Evolutionary conservation across 768 basidiomycete species (phyloP).

Genomic region (Suillus variegatus): DNA sequence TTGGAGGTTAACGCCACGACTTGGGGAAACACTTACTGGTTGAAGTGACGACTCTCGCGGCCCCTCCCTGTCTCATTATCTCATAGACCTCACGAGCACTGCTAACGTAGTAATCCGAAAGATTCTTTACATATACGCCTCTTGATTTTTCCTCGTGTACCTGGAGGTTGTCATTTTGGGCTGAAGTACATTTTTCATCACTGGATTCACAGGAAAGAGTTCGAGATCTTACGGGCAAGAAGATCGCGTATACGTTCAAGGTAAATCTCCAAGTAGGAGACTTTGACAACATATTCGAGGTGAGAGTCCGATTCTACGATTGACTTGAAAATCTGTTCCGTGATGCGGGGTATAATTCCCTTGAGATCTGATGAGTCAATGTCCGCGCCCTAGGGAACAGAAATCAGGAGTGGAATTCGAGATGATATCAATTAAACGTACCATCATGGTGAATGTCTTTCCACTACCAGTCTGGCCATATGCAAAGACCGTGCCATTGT

Average conservation of each 20-base stretch:
- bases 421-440: conserved; percentile 29
- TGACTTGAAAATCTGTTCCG: conserved; percentile 98
- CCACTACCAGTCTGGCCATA: conserved; percentile 98
- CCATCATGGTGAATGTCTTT: conserved; percentile 99
- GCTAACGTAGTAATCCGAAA: conserved; percentile 97
- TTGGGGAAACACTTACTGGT: conserved; percentile 70
- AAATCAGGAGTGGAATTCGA: conserved; percentile 12
- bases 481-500: conserved; percentile 97
- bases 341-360: conserved; percentile 97
- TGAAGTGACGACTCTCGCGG: conserved; percentile 87
- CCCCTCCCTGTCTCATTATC: conserved; percentile 96
- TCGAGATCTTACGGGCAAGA: conserved; percentile 75
- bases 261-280: conserved; percentile 99
- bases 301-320: conserved; percentile 95
- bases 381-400: conserved; percentile 77
- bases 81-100: conserved; percentile 96
- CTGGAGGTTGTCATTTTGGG: conserved; percentile 97
- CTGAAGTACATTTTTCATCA: conserved; percentile 36
- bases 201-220: background rate
- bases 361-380: conserved; percentile 93
- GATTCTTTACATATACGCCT: conserved; percentile 96
- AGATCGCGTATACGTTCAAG: conserved; percentile 94
- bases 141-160: conserved; percentile 98
- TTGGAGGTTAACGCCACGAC: conserved; percentile 9
- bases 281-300: conserved; percentile 98